These are phyloP conservation scores for Penicillium soppii DNA, from an alignment of 495 filamentous ascomycete species.

Conservation along the genomic window DNA sequence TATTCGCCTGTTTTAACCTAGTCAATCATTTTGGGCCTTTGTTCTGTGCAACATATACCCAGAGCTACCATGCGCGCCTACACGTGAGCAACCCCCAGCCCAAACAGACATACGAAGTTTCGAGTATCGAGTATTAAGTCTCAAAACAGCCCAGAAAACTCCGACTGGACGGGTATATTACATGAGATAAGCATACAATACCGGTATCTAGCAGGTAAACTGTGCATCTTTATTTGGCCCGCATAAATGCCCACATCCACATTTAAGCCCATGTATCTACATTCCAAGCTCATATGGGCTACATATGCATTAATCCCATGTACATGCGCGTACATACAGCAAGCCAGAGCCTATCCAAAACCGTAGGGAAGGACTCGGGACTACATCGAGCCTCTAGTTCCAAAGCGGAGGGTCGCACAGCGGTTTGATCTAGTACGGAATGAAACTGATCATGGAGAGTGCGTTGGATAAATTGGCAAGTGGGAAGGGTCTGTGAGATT, in stretches of 20 bases:
- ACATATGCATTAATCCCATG: too few species aligned
- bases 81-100: background rate
- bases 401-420: background rate
- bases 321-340: background rate
- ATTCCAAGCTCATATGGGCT: background rate
- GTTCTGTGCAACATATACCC: background rate
- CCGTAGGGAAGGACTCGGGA: background rate
- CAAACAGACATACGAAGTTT: background rate
- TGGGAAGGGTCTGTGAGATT: constrained; percentile 3
- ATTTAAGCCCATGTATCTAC: background rate
- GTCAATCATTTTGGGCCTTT: background rate
- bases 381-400: background rate
- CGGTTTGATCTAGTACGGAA: background rate
- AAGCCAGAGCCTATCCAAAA: too few species aligned
- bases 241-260: too few species aligned
- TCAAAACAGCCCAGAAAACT: background rate
- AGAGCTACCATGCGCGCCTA: background rate
- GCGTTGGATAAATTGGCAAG: constrained; percentile 14
- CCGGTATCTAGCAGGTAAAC: too few species aligned
- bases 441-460: background rate
- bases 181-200: too few species aligned
- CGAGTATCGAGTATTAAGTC: background rate
- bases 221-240: too few species aligned
- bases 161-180: background rate
- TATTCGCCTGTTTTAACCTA: background rate